Conservation (phyloP, 2,329 filamentous ascomycete species). For the Curvularia lunata region DNA sequence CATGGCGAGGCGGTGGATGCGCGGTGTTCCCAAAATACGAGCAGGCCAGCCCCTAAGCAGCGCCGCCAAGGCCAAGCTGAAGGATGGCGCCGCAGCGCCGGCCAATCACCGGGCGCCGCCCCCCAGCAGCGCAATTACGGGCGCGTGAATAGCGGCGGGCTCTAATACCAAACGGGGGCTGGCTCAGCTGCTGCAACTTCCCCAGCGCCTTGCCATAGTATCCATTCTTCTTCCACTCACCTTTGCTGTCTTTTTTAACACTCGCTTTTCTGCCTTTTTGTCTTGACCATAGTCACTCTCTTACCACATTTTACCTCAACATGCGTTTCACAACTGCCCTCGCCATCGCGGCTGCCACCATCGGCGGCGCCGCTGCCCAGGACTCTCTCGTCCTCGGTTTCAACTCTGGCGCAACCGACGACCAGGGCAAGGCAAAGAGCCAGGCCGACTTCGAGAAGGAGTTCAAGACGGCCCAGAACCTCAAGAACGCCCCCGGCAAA, state of each 20-base stretch:
- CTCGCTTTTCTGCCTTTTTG: background rate
- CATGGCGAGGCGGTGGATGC: constrained; percentile 6
- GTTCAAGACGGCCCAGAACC: constrained; percentile 68
- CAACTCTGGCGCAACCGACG: constrained; percentile 43
- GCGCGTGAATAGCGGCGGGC: constrained; percentile 16
- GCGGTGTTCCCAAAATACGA: background rate
- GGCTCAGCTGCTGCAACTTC: background rate
- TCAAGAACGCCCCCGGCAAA: constrained; percentile 66
- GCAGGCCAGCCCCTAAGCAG: background rate
- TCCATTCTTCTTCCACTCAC: background rate
- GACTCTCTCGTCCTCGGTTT: constrained; percentile 40
- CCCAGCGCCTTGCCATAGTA: background rate
- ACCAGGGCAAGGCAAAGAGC: constrained; percentile 55
- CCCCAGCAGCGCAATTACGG: constrained; percentile 15
- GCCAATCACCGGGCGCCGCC: constrained; percentile 8
- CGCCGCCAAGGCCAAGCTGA: constrained; percentile 13
- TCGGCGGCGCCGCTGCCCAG: constrained; percentile 31
- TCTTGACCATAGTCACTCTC: constrained; percentile 22
- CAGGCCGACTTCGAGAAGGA: constrained; percentile 72
- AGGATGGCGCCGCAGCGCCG: constrained; percentile 1
- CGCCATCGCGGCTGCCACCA: constrained; percentile 31
- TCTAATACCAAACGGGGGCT: constrained; percentile 12
- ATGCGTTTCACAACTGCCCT: constrained; percentile 35
- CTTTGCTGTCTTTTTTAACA: constrained; percentile 6
- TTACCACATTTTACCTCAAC: constrained; percentile 8